Evolutionary conservation across 2,329 filamentous ascomycete genomes (phyloP).

Genomic region (Ophiostoma pallidulum): DNA sequence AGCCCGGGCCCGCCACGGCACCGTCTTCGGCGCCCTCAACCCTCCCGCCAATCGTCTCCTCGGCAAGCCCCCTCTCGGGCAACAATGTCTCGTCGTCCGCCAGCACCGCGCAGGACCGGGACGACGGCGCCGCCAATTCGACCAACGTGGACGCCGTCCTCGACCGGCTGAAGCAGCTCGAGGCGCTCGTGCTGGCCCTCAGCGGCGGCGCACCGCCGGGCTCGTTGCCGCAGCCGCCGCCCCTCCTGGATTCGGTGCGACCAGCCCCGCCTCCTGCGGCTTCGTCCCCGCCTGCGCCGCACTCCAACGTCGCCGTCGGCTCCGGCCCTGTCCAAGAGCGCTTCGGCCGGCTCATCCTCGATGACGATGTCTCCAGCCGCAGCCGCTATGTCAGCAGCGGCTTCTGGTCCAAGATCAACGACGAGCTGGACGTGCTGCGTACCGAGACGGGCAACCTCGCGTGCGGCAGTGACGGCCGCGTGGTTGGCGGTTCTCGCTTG

Average conservation of each 20-base stretch:
- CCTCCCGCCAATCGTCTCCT: neutral
- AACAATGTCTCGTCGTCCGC: constrained; percentile 35
- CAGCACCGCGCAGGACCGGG: neutral
- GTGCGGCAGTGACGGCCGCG: constrained; percentile 10
- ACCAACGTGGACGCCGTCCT: constrained; percentile 31
- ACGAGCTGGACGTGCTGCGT: constrained; percentile 41
- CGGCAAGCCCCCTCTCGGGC: neutral
- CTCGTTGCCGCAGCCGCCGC: constrained; percentile 18
- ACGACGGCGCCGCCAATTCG: constrained; percentile 15
- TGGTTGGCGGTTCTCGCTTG: constrained; percentile 28
- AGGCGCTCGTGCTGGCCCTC: constrained; percentile 42
- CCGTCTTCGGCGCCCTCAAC: neutral
- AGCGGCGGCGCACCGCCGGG: constrained; percentile 25
- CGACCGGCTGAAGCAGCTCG: constrained; percentile 40
- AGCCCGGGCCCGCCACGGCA: neutral
- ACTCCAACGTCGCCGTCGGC: constrained; percentile 5
- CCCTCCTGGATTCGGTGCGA: constrained; percentile 10
- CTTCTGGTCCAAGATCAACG: constrained; percentile 47
- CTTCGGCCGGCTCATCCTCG: constrained; percentile 39
- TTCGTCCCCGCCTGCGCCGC: neutral
- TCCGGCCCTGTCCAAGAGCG: constrained; percentile 26
- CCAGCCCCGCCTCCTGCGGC: neutral
- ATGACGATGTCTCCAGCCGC: constrained; percentile 28
- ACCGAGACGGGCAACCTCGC: constrained; percentile 28
- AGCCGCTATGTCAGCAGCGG: constrained; percentile 42